Percentiles rank a stretch among this genome's conserved stretches.
These are phyloP conservation scores for Rosa multiflora DNA, from an alignment of 306 rosid species.

Conservation along the genomic window DNA sequence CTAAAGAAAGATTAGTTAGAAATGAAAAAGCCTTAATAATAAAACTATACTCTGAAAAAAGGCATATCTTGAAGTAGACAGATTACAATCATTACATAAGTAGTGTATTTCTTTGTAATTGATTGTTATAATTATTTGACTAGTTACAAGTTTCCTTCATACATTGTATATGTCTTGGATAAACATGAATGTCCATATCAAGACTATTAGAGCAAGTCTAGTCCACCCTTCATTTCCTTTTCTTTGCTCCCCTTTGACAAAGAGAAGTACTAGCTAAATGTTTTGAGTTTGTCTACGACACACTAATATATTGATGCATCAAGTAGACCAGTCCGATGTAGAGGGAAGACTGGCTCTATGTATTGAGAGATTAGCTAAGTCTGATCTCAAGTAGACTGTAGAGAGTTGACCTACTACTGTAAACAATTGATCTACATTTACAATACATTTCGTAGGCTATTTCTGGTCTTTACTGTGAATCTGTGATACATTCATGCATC, in stretches of 20 bases:
- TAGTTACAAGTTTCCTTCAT: not conserved
- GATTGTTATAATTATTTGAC: not conserved
- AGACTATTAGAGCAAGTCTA: not conserved
- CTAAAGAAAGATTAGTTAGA: not conserved
- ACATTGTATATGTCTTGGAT: not conserved
- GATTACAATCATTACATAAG: no score
- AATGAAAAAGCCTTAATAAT: not conserved
- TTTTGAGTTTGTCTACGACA: not conserved
- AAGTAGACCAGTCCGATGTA: not conserved
- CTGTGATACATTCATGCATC: not conserved
- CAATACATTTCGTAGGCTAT: no score
- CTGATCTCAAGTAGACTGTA: not conserved
- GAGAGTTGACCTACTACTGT: not conserved
- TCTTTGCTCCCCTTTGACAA: not conserved
- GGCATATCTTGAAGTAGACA: not conserved
- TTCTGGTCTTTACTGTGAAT: not conserved
- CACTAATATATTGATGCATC: not conserved
- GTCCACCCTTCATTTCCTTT: not conserved
- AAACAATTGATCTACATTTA: no score
- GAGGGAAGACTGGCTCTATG: not conserved
- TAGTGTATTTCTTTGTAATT: not conserved
- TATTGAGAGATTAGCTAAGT: not conserved
- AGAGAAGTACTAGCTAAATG: not conserved
- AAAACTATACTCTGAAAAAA: not conserved
- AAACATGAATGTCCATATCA: not conserved